A percentile compares a stretch with the other conserved stretches of the same genome.
Conservation (phyloP, 1,284 basidiomycete species). For the Cutaneotrichosporon sp. region DNA sequence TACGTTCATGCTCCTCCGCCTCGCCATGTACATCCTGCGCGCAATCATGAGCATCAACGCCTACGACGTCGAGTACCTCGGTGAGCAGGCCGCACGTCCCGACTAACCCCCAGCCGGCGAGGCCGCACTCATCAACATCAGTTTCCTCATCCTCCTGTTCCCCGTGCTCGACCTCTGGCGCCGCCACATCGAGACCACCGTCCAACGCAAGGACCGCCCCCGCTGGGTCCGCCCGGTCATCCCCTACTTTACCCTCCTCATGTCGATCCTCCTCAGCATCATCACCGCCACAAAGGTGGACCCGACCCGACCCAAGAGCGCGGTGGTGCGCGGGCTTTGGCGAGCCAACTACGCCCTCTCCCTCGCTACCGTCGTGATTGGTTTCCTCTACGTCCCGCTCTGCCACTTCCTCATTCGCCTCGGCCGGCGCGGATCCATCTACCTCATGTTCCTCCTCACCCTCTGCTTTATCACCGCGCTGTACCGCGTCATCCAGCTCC, state of each 20-base stretch:
- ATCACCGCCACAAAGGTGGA: constrained; percentile 15
- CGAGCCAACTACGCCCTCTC: constrained; percentile 27
- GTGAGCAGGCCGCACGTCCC: too few relatives aligned
- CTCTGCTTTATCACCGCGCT: constrained; percentile 23
- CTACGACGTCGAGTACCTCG: constrained; percentile 29
- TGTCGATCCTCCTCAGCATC: constrained; percentile 31
- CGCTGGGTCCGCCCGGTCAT: constrained; percentile 10
- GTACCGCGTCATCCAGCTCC: constrained; percentile 30
- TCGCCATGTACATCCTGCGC: constrained; percentile 32
- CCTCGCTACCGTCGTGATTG: constrained; percentile 27
- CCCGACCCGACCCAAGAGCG: constrained; percentile 7
- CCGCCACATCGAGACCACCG: constrained; percentile 22
- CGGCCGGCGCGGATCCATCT: constrained; percentile 7
- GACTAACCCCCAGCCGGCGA: constrained; percentile 30
- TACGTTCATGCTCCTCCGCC: constrained; percentile 31
- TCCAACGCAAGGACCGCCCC: constrained; percentile 10
- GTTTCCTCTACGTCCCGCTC: constrained; percentile 14
- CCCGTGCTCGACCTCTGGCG: constrained; percentile 35
- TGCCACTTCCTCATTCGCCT: constrained; percentile 23
- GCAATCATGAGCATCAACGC: constrained; percentile 34
- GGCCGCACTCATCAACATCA: constrained; percentile 36
- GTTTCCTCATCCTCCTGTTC: constrained; percentile 39
- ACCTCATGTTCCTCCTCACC: constrained; percentile 21
- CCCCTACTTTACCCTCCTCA: constrained; percentile 20
- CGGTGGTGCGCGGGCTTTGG: constrained; percentile 27